These are phyloP conservation scores for Glaciozyma martinii DNA, from an alignment of 768 basidiomycete genomes.

Conservation along the genomic window DNA sequence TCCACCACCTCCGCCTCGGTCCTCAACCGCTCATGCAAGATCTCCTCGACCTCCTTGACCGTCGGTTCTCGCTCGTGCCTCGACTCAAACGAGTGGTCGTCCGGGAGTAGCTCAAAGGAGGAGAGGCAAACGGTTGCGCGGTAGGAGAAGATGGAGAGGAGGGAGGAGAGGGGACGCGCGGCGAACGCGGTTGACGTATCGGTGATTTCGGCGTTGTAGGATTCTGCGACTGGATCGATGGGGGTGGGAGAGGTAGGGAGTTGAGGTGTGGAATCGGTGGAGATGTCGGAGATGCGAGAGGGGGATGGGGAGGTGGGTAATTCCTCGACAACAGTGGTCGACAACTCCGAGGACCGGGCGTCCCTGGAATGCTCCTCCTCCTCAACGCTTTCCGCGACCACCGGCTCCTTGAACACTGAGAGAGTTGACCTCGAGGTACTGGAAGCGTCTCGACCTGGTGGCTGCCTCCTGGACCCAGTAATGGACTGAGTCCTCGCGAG, in stretches of 20 bases:
- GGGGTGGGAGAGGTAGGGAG: too few species aligned
- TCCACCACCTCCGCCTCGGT: neutral
- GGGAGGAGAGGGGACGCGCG: neutral
- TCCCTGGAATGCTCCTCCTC: neutral
- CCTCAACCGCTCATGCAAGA: neutral
- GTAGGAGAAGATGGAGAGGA: conserved; percentile 1
- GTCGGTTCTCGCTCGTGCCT: neutral
- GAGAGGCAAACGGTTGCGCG: neutral
- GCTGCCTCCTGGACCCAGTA: neutral
- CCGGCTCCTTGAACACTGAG: neutral
- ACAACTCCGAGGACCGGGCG: neutral
- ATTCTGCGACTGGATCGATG: neutral
- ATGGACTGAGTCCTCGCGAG: neutral
- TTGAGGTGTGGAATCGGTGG: too few species aligned
- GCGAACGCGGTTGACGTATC: neutral
- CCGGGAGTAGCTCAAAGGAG: neutral
- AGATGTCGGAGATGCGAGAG: neutral
- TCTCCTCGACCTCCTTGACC: neutral
- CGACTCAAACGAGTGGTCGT: neutral
- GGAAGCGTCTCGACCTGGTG: neutral
- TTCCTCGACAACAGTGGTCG: neutral
- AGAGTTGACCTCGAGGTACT: neutral
- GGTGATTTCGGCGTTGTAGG: neutral
- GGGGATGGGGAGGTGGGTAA: neutral
- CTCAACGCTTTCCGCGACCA: neutral